Percentiles rank a stretch among this genome's conserved stretches.
Evolutionary conservation across 306 rosid genomes (phyloP).

Genomic region (Fragaria nilgerrensis): DNA sequence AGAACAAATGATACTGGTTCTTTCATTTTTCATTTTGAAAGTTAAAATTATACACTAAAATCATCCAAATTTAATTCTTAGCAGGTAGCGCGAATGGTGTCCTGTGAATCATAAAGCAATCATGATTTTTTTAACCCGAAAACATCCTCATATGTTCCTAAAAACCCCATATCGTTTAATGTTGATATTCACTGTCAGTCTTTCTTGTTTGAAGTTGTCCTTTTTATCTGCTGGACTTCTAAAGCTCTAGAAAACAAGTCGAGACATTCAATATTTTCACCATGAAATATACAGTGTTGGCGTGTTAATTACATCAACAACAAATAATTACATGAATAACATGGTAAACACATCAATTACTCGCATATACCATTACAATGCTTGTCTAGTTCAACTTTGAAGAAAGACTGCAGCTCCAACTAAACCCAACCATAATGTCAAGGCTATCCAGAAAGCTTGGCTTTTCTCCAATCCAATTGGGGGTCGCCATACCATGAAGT

Average conservation of each 20-base stretch:
- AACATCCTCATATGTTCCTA: not conserved
- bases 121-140: no score
- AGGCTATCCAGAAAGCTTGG: slow-evolving; percentile 74
- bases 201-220: no score
- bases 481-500: slow-evolving; percentile 88
- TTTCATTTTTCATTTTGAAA: no score
- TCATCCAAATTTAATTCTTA: no score
- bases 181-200: no score
- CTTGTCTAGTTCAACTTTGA: slow-evolving; percentile 54
- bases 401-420: slow-evolving; percentile 80
- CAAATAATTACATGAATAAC: slow-evolving; percentile 19
- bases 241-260: not conserved
- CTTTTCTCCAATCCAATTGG: slow-evolving; percentile 66
- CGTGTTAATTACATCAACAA: slow-evolving; percentile 14
- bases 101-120: no score
- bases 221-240: not conserved
- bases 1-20: no score
- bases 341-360: slow-evolving; percentile 23
- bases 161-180: no score
- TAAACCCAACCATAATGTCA: slow-evolving; percentile 84
- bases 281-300: slow-evolving; percentile 15
- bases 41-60: no score
- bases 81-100: no score
- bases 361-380: slow-evolving; percentile 21
- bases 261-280: slow-evolving; percentile 26